Conservation (phyloP, 192 early-diverging fungal species). For the Kappamyces sp. region DNA sequence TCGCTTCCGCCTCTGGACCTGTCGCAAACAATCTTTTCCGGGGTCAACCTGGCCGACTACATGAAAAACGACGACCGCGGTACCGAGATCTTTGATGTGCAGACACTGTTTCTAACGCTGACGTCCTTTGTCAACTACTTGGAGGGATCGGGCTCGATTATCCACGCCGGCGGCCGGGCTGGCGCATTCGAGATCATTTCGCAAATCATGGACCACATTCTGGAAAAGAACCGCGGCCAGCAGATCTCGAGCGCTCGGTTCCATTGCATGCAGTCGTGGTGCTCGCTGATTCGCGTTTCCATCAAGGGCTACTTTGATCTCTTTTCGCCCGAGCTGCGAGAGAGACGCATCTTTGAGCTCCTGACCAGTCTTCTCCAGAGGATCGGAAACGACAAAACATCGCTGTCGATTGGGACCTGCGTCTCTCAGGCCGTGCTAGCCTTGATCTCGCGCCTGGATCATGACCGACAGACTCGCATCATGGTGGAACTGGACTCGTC, state of each 20-base stretch:
- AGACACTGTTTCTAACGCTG: constrained; percentile 57
- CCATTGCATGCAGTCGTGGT: constrained; percentile 74
- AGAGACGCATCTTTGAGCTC: constrained; percentile 59
- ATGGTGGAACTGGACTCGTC: constrained; percentile 38
- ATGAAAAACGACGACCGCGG: constrained; percentile 24
- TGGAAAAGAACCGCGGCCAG: constrained; percentile 66
- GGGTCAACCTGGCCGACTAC: constrained; percentile 23
- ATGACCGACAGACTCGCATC: constrained; percentile 48
- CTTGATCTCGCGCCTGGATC: constrained; percentile 48
- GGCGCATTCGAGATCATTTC: constrained; percentile 49
- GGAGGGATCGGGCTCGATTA: neutral
- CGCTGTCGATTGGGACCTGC: constrained; percentile 41
- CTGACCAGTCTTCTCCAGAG: constrained; percentile 60
- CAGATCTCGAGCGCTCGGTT: constrained; percentile 63
- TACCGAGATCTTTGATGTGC: constrained; percentile 59
- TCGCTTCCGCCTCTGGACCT: constrained; percentile 33
- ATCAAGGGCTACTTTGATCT: constrained; percentile 60
- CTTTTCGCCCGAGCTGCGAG: constrained; percentile 54
- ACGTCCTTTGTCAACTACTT: constrained; percentile 12
- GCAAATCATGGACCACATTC: constrained; percentile 54
- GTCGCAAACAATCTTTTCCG: constrained; percentile 15
- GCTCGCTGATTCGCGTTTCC: constrained; percentile 68
- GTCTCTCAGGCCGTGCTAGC: constrained; percentile 53
- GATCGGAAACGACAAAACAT: constrained; percentile 34
- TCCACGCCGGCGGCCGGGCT: constrained; percentile 33